Conservation (phyloP, 108 stramenopile genomes). For the Conticribra guillardii region DNA sequence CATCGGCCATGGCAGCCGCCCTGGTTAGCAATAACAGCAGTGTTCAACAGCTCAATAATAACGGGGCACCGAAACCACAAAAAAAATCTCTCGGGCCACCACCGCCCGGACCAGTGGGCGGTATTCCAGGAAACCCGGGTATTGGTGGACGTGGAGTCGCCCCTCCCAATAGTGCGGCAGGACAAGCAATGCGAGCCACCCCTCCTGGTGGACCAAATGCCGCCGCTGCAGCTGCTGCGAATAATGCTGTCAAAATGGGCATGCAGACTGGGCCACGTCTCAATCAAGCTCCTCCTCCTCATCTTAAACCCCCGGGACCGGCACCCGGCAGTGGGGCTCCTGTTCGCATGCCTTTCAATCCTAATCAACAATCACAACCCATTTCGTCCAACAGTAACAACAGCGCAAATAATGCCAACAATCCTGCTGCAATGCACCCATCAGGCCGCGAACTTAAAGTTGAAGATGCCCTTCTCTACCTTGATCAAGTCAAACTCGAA, state of each 20-base stretch:
- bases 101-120: not conserved
- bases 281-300: too few species aligned
- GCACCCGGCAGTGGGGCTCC: not conserved
- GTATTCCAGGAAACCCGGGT: not conserved
- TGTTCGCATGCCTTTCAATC: not conserved
- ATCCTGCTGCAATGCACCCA: slow-evolving; percentile 23
- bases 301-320: not conserved
- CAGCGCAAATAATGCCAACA: not conserved
- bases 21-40: not conserved
- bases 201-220: too few species aligned
- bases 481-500: slow-evolving; percentile 92
- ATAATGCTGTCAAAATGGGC: too few species aligned
- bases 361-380: not conserved
- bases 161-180: not conserved
- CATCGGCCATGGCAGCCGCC: not conserved
- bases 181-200: too few species aligned
- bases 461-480: slow-evolving; percentile 90
- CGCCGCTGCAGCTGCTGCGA: too few species aligned
- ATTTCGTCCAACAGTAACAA: not conserved
- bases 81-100: not conserved
- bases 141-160: not conserved
- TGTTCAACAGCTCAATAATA: not conserved
- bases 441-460: slow-evolving; percentile 76
- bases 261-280: too few species aligned
- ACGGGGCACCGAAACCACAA: not conserved